Evolutionary conservation across 2,329 filamentous ascomycete genomes (phyloP).

Genomic region (Alternaria metachromatica): DNA sequence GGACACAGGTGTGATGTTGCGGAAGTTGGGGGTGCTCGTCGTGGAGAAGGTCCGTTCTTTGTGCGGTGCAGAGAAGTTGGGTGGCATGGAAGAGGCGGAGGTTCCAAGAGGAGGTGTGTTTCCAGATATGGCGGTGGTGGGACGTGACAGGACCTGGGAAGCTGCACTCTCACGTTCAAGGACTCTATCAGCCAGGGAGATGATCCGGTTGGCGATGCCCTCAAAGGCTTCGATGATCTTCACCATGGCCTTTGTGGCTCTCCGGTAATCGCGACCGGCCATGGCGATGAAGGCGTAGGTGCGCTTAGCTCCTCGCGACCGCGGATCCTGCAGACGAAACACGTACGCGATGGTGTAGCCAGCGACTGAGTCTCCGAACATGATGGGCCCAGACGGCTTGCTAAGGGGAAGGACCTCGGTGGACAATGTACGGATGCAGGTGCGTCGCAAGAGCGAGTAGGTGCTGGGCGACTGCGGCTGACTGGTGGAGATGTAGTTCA

Average conservation of each 20-base stretch:
- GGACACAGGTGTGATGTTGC: conserved; percentile 62
- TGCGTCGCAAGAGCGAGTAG: conserved; percentile 63
- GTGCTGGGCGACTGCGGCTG: conserved; percentile 61
- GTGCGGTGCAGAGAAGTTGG: conserved; percentile 36
- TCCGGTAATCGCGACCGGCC: conserved; percentile 63
- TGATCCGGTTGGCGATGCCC: conserved; percentile 60
- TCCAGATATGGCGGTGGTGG: conserved; percentile 37
- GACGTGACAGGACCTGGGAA: conserved; percentile 30
- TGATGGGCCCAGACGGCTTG: conserved; percentile 63
- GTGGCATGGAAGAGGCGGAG: conserved; percentile 37
- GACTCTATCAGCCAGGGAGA: conserved; percentile 50
- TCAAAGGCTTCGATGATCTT: conserved; percentile 57
- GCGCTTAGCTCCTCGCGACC: conserved; percentile 63
- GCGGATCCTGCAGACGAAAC: conserved; percentile 64
- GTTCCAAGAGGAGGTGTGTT: conserved; percentile 41
- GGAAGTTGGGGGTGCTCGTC: conserved; percentile 39
- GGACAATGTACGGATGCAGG: conserved; percentile 64
- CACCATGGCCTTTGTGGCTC: conserved; percentile 51
- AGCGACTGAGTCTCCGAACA: conserved; percentile 62
- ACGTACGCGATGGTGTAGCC: conserved; percentile 67
- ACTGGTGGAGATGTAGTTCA: conserved; percentile 65
- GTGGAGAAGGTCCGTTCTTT: conserved; percentile 40
- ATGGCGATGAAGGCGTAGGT: conserved; percentile 65
- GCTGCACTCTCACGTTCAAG: conserved; percentile 45
- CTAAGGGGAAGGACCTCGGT: conserved; percentile 63